phyloP scores from a whole-genome alignment of 2,329 filamentous ascomycete species.

The Diaporthe velutina region DNA sequence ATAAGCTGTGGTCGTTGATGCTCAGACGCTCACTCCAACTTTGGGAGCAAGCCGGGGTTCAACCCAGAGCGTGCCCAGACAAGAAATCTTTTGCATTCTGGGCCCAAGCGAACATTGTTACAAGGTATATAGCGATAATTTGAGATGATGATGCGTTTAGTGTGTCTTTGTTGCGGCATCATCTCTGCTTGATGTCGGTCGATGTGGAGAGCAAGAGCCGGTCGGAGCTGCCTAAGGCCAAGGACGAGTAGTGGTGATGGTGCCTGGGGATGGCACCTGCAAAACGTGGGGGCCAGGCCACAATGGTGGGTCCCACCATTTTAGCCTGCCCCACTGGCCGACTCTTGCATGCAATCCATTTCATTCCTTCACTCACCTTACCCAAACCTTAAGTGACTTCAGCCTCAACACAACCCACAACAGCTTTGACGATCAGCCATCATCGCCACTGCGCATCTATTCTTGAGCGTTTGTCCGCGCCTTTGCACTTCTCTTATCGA shows the following conservation, averaged over 20 bases:
- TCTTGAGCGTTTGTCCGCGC: no score
- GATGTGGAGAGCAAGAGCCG: not conserved
- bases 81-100: not conserved
- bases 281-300: not conserved
- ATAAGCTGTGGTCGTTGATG: not conserved
- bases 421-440: not conserved
- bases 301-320: not conserved
- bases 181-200: not conserved
- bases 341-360: not conserved
- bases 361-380: not conserved
- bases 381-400: constrained; percentile 12
- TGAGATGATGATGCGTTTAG: not conserved
- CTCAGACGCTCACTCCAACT: not conserved
- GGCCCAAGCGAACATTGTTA: not conserved
- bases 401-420: constrained; percentile 5
- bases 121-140: no score
- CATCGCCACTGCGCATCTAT: not conserved
- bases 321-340: constrained; percentile 4
- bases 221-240: not conserved
- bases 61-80: not conserved
- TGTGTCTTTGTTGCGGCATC: not conserved
- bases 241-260: not conserved
- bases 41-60: not conserved
- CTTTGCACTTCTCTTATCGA: no score
- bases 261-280: not conserved